Evolutionary conservation across 1,284 basidiomycete species (phyloP).

Genomic region (Waitea zeae): DNA sequence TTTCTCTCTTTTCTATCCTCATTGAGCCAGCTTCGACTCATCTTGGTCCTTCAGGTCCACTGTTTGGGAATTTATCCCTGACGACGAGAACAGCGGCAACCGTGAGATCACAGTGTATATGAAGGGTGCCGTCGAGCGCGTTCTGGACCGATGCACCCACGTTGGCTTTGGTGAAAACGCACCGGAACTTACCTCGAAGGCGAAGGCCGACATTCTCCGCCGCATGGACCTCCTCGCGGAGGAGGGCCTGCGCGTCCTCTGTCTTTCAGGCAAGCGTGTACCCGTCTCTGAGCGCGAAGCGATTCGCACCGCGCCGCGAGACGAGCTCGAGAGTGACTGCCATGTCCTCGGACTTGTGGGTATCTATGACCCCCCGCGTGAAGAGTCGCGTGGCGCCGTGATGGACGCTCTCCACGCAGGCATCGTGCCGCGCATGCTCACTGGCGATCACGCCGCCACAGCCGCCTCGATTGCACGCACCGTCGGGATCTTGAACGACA

Average conservation of each 20-base stretch:
- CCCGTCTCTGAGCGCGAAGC: too few relatives aligned
- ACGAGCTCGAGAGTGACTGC: too few relatives aligned
- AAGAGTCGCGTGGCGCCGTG: slow-evolving; percentile 16
- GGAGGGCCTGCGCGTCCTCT: slow-evolving; percentile 32
- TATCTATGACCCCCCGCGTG: too few relatives aligned
- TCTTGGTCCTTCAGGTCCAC: too few relatives aligned
- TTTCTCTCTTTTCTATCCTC: too few relatives aligned
- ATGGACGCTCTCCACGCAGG: slow-evolving; percentile 34
- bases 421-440: slow-evolving; percentile 52
- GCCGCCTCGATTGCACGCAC: slow-evolving; percentile 24
- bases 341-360: too few relatives aligned
- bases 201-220: slow-evolving; percentile 22
- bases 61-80: too few relatives aligned
- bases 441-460: slow-evolving; percentile 19
- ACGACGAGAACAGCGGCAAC: slow-evolving; percentile 18
- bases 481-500: slow-evolving; percentile 32
- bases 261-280: too few relatives aligned
- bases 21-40: too few relatives aligned
- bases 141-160: slow-evolving; percentile 29
- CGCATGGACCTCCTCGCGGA: slow-evolving; percentile 38
- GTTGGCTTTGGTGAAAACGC: slow-evolving; percentile 9
- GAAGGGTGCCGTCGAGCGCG: slow-evolving; percentile 50
- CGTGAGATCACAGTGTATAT: slow-evolving; percentile 19
- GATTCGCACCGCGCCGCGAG: too few relatives aligned
- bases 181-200: slow-evolving; percentile 17